A percentile compares a stretch with the other conserved stretches of the same genome.
Evolutionary conservation across 331 rosid genomes (phyloP).

Genomic region (Quercus phellos): DNA sequence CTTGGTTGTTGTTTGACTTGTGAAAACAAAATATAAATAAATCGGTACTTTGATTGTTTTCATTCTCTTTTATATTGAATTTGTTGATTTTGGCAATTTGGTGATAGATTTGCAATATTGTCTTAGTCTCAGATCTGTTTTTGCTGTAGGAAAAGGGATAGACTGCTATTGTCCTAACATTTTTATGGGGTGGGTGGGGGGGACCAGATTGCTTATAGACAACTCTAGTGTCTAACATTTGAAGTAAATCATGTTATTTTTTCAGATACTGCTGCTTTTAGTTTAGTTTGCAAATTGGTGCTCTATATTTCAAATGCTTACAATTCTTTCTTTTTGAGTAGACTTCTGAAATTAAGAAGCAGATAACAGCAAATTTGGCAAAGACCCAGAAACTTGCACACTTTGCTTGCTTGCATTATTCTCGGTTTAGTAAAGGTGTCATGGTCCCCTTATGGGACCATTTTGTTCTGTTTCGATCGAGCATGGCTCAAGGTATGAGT

Average conservation of each 20-base stretch:
- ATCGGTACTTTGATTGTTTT: not conserved
- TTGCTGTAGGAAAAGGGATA: not conserved
- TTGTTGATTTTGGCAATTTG: not conserved
- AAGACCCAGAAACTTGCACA: not conserved
- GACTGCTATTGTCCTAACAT: not conserved
- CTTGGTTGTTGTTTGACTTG: not conserved
- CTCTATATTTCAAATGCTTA: not conserved
- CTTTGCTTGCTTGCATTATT: conserved; percentile 21
- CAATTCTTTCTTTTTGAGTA: not conserved
- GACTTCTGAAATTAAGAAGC: not conserved
- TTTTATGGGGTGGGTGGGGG: not conserved
- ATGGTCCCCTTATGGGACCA: conserved; percentile 44
- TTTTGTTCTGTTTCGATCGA: conserved; percentile 22
- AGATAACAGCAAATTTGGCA: not conserved
- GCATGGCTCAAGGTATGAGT: conserved; percentile 37
- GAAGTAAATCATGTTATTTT: not conserved
- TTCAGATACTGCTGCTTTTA: not conserved
- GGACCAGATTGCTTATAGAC: too few species aligned
- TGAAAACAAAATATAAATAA: not conserved
- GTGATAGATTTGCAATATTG: not conserved
- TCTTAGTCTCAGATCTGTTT: not conserved
- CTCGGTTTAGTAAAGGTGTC: conserved; percentile 24
- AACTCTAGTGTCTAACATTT: too few species aligned
- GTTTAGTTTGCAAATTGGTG: not conserved
- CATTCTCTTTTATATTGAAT: not conserved